Percentiles rank a stretch among this genome's conserved stretches.
phyloP scores from a whole-genome alignment of 116 monocot species.

The Zostera marina region DNA sequence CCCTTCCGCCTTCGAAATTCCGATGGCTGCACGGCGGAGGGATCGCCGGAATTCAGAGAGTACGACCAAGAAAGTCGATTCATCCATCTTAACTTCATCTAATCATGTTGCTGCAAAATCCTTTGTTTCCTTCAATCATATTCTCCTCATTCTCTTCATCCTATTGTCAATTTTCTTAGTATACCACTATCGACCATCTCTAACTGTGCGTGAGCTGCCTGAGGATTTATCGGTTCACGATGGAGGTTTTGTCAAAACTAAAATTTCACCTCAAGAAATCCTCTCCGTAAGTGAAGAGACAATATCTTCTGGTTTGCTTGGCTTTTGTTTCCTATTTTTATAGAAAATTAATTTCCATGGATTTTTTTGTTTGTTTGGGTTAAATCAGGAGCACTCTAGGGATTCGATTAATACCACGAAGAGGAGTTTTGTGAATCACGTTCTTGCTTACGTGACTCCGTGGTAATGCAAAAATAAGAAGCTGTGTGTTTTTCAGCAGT shows the following conservation, averaged over 20 bases:
- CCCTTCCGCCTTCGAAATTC: background rate
- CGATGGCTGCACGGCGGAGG: conserved; percentile 34
- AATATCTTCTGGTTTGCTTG: background rate
- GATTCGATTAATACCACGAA: conserved; percentile 28
- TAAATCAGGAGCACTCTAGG: conserved; percentile 46
- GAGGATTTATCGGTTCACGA: conserved; percentile 32
- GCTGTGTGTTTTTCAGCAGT: background rate
- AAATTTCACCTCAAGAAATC: conserved; percentile 44
- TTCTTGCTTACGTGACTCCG: conserved; percentile 88
- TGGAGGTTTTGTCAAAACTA: conserved; percentile 45
- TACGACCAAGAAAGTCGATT: background rate
- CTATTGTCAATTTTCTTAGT: background rate
- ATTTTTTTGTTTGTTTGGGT: background rate
- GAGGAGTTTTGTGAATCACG: conserved; percentile 56
- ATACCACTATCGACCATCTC: background rate
- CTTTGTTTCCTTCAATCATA: background rate
- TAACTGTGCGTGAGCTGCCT: background rate
- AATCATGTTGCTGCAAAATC: background rate
- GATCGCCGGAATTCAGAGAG: conserved; percentile 30
- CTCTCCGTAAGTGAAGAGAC: conserved; percentile 37
- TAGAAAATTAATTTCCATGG: background rate
- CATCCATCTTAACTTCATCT: background rate
- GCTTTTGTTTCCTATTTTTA: background rate
- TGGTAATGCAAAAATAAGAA: conserved; percentile 24
- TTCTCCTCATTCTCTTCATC: background rate